Evolutionary conservation across 169 alveolate genomes (phyloP), one percentile per base, ranked within the genome.

Genomic region (Plasmodium vinckei): DNA sequence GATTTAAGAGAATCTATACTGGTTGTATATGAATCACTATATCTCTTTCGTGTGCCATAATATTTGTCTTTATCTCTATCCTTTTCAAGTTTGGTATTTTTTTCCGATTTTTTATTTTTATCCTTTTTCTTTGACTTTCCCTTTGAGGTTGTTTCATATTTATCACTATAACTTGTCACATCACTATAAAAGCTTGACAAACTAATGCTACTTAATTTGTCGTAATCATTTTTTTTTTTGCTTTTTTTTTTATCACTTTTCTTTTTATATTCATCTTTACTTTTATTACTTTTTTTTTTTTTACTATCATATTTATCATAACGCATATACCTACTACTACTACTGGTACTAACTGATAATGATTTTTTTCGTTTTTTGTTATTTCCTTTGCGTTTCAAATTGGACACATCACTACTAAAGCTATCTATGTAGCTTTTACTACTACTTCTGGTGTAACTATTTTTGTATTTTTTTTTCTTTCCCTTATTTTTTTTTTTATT

Each of bases 391-490:
- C n/a, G 23, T 2, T 46, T 33, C 42, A 33, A 33, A 33, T 33
- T 4, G 1, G 42, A 33, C 0, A 33, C 42, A 33, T 33, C 42
- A 33, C 7, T 33, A 33, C 42, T 33, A 33, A 4, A 4, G 5
- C 42, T 33, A 33, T 33, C 5, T 33, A 3, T 33, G 5, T 33
- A 33, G 0, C 5, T 5, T 33, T 33, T 5, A 4, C 42, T 33
- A 33, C 4, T 5, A 9, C 68, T 33, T 3, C 4, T 12, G 3
- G 56, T 49, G 9, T 61, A 44, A 49, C 49, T 10, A n/a, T 65
- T 59, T n/a, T 49, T 73, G 39, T 33, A 15, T 3, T 73, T 33
- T 49, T 27, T 61, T 68, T 47, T 51, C 64, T 68, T 68, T 9
- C 63, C 51, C 46, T 3, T 68, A 17, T 44, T 5, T 39, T 39